Conservation (phyloP, 1,284 basidiomycete species). For the Fistulinella cinereoalba region DNA sequence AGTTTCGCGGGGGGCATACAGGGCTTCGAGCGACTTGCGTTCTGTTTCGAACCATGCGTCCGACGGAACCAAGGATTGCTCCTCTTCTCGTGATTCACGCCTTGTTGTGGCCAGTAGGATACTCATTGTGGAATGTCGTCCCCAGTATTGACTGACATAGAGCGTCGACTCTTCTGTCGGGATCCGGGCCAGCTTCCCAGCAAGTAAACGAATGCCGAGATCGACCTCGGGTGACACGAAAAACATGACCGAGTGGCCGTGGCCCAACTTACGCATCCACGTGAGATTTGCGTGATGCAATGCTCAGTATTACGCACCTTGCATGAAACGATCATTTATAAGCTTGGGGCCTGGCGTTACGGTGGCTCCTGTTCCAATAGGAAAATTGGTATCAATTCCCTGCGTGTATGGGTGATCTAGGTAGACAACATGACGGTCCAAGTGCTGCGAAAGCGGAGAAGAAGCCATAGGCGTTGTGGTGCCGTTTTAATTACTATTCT, state of each 20-base stretch:
- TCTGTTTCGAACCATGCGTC: background rate
- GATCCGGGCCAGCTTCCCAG: background rate
- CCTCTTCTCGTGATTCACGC: constrained; percentile 27
- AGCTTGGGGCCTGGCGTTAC: background rate
- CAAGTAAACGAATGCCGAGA: background rate
- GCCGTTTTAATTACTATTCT: background rate
- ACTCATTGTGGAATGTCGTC: constrained; percentile 38
- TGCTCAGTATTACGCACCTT: background rate
- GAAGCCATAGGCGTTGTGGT: background rate
- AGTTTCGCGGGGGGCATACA: background rate
- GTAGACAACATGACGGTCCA: background rate
- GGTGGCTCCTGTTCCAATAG: background rate
- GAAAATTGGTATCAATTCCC: background rate
- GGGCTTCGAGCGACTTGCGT: background rate
- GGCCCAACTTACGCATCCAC: constrained; percentile 4
- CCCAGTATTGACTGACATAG: constrained; percentile 37
- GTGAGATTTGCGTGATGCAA: background rate
- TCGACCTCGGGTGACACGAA: constrained; percentile 1
- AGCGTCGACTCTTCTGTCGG: background rate
- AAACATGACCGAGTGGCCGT: constrained; percentile 2
- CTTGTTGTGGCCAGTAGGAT: constrained; percentile 48
- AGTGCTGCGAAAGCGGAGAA: background rate
- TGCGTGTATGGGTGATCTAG: background rate
- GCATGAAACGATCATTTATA: background rate
- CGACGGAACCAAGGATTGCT: background rate